Conservation (phyloP, 345 rosid genomes). For the Linum trigynum region DNA sequence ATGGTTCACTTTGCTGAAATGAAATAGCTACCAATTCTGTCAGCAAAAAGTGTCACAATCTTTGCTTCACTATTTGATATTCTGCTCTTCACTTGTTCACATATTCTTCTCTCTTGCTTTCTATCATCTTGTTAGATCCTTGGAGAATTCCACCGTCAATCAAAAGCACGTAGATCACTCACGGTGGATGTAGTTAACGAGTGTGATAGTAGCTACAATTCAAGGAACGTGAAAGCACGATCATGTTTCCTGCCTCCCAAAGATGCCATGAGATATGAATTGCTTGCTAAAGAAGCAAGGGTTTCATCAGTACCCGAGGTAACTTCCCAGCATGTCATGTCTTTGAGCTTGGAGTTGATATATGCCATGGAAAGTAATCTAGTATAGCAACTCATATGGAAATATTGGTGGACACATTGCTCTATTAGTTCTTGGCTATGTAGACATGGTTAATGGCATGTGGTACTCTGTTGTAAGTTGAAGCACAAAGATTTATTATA, state of each 20-base stretch:
- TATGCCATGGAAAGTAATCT: not conserved
- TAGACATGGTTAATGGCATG: not conserved
- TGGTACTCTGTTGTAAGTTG: not conserved
- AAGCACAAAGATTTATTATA: not conserved
- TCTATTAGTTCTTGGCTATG: not conserved
- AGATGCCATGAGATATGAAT: conserved; percentile 14
- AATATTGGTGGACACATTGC: not conserved
- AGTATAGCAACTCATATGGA: not conserved
- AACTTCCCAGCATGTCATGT: not conserved
- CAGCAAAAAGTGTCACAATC: too few species aligned
- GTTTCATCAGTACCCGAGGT: conserved; percentile 17
- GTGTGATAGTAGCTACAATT: conserved; percentile 14
- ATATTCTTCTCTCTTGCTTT: conserved; percentile 7
- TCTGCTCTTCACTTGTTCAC: not conserved
- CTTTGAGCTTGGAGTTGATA: not conserved
- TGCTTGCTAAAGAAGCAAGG: conserved; percentile 13
- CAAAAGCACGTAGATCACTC: conserved; percentile 28
- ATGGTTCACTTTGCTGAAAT: not conserved
- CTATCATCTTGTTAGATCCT: conserved; percentile 25
- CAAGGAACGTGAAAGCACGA: conserved; percentile 19
- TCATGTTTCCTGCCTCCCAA: conserved; percentile 7
- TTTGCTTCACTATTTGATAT: too few species aligned
- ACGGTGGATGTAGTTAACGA: conserved; percentile 24
- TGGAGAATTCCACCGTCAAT: conserved; percentile 34
- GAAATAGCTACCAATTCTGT: too few species aligned